These are phyloP conservation scores for Citrus glauca DNA, from an alignment of 345 rosid species.

Conservation along the genomic window DNA sequence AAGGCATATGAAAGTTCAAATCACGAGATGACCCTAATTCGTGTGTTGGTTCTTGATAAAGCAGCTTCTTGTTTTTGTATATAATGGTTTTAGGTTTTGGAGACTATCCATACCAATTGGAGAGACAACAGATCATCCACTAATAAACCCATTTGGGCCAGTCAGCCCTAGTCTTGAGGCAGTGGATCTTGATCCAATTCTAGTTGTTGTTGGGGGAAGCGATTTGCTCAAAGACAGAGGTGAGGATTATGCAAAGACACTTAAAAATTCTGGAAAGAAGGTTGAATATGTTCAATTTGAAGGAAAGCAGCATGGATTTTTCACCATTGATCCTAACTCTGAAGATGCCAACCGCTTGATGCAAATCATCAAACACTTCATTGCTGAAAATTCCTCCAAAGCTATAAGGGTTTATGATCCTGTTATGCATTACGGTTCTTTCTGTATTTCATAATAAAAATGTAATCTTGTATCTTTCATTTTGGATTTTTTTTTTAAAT, in stretches of 20 bases:
- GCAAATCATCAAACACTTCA: conserved; percentile 37
- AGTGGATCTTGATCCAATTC: conserved; percentile 37
- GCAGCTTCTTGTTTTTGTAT: not conserved
- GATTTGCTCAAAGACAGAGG: conserved; percentile 50
- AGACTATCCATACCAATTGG: conserved; percentile 48
- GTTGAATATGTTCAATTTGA: conserved; percentile 46
- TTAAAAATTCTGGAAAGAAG: conserved; percentile 40
- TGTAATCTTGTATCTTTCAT: not conserved
- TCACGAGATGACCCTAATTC: no score
- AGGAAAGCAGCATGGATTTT: conserved; percentile 58
- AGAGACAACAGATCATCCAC: conserved; percentile 51
- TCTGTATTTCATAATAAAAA: not conserved
- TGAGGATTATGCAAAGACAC: conserved; percentile 39
- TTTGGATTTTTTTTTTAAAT: no score
- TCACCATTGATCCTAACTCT: conserved; percentile 49
- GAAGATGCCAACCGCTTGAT: conserved; percentile 36
- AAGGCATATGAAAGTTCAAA: no score
- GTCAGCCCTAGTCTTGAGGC: conserved; percentile 30
- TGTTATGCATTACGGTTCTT: no score
- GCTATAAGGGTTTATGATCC: not conserved
- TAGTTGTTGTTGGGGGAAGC: conserved; percentile 47
- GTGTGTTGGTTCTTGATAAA: not conserved
- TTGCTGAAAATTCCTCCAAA: conserved; percentile 22
- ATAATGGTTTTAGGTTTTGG: conserved; percentile 41
- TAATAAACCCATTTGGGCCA: conserved; percentile 61